Base-by-base conservation (phyloP, 208 protist genomes). In the Leishmania tropica region DNA sequence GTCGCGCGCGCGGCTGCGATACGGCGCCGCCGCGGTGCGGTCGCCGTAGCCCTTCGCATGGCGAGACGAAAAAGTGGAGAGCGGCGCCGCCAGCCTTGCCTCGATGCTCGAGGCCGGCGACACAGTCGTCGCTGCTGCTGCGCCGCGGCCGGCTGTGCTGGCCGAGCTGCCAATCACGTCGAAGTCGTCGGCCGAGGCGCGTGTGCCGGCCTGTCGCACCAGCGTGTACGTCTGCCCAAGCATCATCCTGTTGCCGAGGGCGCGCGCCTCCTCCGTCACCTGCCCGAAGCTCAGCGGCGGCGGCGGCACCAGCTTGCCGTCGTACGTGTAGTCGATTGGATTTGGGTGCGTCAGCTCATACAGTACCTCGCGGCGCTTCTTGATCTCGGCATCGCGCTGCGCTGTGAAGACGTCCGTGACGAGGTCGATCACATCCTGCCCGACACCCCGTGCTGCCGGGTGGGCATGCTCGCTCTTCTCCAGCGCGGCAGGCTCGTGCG, bases 241-340 rank as follows among this genome's bases (percentile, higher is more conserved):
- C 85, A 98, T 89, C 75, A 98, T 80, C 80, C 90, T 83, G 68
- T 94, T 86, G 1, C 92, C 93, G 6, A 98, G 86, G 51, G 64
- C 65, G 47, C 84, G 83, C 11, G 93, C 89, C 85, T 97, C 94
- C 28, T 84, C 83, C 8, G 94, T 94, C 71, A 98, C 79, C 68
- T 89, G 87, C 28, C 95, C 95, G 81, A 98, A 98, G 80, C 85
- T 93, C 51, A 97, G 84, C 62, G 95, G 95, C 70, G 95, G 95
- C 60, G 94, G 93, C 40, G 95, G 95, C 37, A 98, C 92, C 13
- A 97, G 83, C 83, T 96, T 95, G n/a, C 84, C 87, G n/a, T 90
- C 85, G 83, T 96, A 98, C 31, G 88, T 94, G 90, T 98, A 98
- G 83, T 98, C 90, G 10, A 80, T 73, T 0, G 94, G 94, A 45